Evolutionary conservation across 2,329 filamentous ascomycete genomes (phyloP), one percentile per base, ranked within the genome.

Genomic region (Xylaria arbuscula): DNA sequence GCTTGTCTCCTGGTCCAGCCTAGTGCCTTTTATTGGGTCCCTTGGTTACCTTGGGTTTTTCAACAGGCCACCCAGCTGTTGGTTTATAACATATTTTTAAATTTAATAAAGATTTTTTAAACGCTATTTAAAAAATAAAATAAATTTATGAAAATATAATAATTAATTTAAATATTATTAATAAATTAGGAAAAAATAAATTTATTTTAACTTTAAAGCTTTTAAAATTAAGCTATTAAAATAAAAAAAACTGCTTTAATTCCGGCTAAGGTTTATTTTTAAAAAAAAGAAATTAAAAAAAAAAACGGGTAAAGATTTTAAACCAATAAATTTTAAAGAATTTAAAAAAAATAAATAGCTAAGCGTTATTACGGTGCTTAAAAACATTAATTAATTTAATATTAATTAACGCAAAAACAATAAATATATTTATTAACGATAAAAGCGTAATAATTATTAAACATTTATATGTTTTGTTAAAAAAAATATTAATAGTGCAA

Each of bases 91-190:
- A 22, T 3, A 22, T 56, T 2, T 15, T 40, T 42, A 56, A 56
- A 13, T 15, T 3, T 40, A 56, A 56, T 36, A 36, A 56, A 24
- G n/a, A 24, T 6, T 56, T 56, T 56, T 19, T 56, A 40, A 24
- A 1, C 15, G 8, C 32, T 17, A 42, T 56, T 56, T 19, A 40
- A 56, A 56, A 56, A 24, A 19, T 19, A 6, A 28, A 19, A 10
- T 40, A 40, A 22, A 56, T 56, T 40, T 56, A 56, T 56, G 42
- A 56, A 56, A 56, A 40, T 24, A 42, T 56, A 36, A 3, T 56
- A 40, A 24, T 24, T 22, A 56, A 56, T 36, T 36, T 36, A 36
- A 36, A 36, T 36, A 36, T 36, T 6, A 36, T 36, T 6, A 6
- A 36, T 36, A 36, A 36, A 36, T 6, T 10, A 36, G 10, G 10